Evolutionary conservation across 768 basidiomycete species (phyloP).

Genomic region (Leccinum longicurvipes): DNA sequence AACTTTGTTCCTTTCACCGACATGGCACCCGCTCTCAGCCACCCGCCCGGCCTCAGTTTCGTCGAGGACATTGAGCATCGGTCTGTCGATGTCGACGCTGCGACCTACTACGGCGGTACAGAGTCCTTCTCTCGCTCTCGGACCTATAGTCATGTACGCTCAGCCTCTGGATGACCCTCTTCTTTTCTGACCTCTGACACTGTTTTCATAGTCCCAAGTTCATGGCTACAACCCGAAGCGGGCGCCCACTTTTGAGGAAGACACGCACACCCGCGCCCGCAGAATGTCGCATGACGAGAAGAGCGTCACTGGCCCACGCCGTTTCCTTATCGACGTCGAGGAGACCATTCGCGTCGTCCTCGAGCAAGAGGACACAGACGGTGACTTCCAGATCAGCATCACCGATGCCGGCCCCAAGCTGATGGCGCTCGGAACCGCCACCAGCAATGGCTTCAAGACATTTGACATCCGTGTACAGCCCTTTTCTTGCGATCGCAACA

Average conservation of each 20-base stretch:
- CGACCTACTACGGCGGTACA: slow-evolving; percentile 77
- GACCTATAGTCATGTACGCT: slow-evolving; percentile 81
- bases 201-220: slow-evolving; percentile 54
- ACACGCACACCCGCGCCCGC: slow-evolving; percentile 67
- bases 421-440: slow-evolving; percentile 93
- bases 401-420: slow-evolving; percentile 97
- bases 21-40: slow-evolving; percentile 66
- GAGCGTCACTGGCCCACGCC: slow-evolving; percentile 70
- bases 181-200: slow-evolving; percentile 16
- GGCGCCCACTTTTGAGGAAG: slow-evolving; percentile 71
- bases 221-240: slow-evolving; percentile 71
- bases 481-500: not conserved
- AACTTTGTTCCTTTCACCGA: not conserved
- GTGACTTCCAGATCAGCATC: slow-evolving; percentile 94
- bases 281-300: slow-evolving; percentile 94
- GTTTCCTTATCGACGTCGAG: slow-evolving; percentile 96
- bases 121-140: slow-evolving; percentile 79
- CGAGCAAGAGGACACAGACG: slow-evolving; percentile 97
- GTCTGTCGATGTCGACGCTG: slow-evolving; percentile 62
- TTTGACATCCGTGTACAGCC: slow-evolving; percentile 85
- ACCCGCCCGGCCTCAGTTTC: slow-evolving; percentile 64
- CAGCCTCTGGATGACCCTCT: slow-evolving; percentile 22
- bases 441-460: slow-evolving; percentile 96
- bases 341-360: slow-evolving; percentile 96
- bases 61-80: slow-evolving; percentile 55